Evolutionary conservation across 2,329 filamentous ascomycete genomes (phyloP), one percentile per base, ranked within the genome.

Genomic region (Boeremia lycopersici): DNA sequence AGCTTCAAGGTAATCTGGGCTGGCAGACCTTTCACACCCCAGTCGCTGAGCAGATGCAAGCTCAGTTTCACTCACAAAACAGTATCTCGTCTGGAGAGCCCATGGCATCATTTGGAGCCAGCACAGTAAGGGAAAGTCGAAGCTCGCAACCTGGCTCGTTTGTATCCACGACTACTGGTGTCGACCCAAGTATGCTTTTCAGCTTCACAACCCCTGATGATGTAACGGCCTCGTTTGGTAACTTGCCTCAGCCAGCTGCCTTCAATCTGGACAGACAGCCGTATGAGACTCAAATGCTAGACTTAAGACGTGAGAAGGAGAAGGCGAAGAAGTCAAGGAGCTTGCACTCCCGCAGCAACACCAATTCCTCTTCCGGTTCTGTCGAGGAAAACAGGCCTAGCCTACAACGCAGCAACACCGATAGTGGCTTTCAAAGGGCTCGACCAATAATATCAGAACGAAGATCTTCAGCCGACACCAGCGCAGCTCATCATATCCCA

Each of bases 111-210:
- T 71, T 71, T 40, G 48, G 59, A 15, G 56, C 57, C 11, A 69
- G 48, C 45, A 65, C 62, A 29, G 52, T 61, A 29, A 63, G 56
- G 12, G 62, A 63, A 34, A 57, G 36, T 12, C 57, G 57, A 7
- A 54, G 34, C 36, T 73, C 68, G 36, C 63, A 63, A 45, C 59
- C 63, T 38, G 68, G 39, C 50, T 74, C 73, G 7, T 75, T 74
- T 44, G 59, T 70, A 15, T 67, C 73, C 15, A 72, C 72, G 6
- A 71, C 75, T 19, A 69, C 74, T 15, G 74, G 75, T 28, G 79
- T 82, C 9, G 75, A 83, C 59, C 80, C 80, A 12, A 82, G 72
- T 41, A 73, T 82, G 65, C 63, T 79, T 3, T 76, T 78, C 56
- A 78, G 77, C 58, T 78, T 78, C 48, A 70, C 71, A 12, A 67